Conservation (phyloP, 768 basidiomycete genomes). For the Boletus rubroflammeus region DNA sequence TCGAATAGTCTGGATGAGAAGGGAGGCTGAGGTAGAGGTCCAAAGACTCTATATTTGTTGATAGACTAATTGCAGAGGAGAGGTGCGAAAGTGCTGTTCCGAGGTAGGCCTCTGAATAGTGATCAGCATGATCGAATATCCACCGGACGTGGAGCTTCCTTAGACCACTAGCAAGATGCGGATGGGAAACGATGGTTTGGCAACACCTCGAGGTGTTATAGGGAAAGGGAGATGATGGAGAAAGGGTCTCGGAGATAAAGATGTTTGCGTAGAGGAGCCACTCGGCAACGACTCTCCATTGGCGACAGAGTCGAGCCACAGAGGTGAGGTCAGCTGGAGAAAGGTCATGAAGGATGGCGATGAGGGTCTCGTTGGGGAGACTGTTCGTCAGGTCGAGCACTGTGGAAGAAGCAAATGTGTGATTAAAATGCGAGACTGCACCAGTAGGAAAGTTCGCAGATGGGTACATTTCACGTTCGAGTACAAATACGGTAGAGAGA, state of each 20-base stretch:
- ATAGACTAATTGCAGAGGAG: slow-evolving; percentile 33
- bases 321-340: background rate
- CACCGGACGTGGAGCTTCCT: slow-evolving; percentile 52
- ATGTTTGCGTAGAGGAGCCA: background rate
- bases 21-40: slow-evolving; percentile 45
- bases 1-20: slow-evolving; percentile 40
- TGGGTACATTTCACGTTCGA: background rate
- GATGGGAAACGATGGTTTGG: slow-evolving; percentile 7
- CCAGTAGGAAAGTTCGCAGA: background rate
- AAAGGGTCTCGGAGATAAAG: background rate
- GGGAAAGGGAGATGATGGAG: background rate
- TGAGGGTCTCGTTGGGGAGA: background rate
- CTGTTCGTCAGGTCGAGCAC: background rate
- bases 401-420: background rate
- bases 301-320: background rate
- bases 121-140: slow-evolving; percentile 33
- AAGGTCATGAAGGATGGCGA: background rate
- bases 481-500: background rate
- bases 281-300: background rate
- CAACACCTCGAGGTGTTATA: slow-evolving; percentile 48
- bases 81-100: slow-evolving; percentile 40
- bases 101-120: slow-evolving; percentile 26
- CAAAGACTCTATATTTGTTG: slow-evolving; percentile 47
- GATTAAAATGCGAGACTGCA: background rate
- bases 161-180: slow-evolving; percentile 44